These are phyloP conservation scores for Syzygium syzygioides DNA, from an alignment of 441 rosid species.

Conservation along the genomic window DNA sequence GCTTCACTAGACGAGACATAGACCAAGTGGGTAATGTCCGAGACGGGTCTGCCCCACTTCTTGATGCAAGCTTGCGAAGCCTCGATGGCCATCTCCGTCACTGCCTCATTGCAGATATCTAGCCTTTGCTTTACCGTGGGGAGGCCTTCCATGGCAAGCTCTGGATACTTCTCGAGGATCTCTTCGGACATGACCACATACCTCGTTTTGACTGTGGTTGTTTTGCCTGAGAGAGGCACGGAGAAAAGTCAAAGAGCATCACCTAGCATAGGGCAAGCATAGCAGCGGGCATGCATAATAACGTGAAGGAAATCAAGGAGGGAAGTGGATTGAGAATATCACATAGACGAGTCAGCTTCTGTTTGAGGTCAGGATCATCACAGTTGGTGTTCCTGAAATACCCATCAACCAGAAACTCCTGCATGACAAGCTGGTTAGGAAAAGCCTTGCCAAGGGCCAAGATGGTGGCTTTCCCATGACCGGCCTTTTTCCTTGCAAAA, in stretches of 20 bases:
- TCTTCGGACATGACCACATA: conserved; percentile 97
- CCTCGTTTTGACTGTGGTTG: conserved; percentile 92
- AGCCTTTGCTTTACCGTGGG: conserved; percentile 77
- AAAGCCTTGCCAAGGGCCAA: conserved; percentile 91
- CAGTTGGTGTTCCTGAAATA: conserved; percentile 90
- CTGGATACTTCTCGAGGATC: conserved; percentile 75
- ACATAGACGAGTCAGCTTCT: conserved; percentile 85
- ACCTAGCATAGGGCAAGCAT: neutral
- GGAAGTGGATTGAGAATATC: conserved; percentile 9
- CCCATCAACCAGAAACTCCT: conserved; percentile 87
- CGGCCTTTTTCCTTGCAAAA: conserved; percentile 25
- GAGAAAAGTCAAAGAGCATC: neutral
- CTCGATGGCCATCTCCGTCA: conserved; percentile 84
- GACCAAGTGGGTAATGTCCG: conserved; percentile 84
- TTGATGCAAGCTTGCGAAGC: conserved; percentile 75
- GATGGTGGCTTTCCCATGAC: conserved; percentile 69
- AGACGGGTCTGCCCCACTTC: conserved; percentile 76
- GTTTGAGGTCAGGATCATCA: conserved; percentile 82
- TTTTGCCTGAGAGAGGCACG: conserved; percentile 50
- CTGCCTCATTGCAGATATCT: conserved; percentile 77
- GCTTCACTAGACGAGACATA: conserved; percentile 93
- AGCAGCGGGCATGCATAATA: neutral
- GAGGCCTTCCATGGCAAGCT: conserved; percentile 72
- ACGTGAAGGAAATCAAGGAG: neutral
- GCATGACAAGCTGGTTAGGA: conserved; percentile 98